Base-by-base conservation (phyloP, 2,329 filamentous ascomycete species). In the Eutypella sp. region DNA sequence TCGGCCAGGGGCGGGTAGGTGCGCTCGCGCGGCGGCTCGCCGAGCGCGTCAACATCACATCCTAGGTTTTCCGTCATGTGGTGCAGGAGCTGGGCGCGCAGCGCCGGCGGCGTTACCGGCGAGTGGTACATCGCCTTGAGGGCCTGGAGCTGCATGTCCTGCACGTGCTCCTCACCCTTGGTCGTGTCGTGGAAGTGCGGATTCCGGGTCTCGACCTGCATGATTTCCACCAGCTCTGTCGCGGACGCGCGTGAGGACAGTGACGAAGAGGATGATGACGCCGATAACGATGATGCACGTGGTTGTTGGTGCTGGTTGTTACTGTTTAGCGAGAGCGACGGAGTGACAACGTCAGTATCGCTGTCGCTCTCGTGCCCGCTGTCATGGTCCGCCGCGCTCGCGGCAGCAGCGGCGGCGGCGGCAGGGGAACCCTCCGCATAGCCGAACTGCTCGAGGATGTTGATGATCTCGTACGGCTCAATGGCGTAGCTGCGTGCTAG, bases 391-490 rank as follows among this genome's bases (percentile, higher is more conserved):
- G 13, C n/a, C n/a, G n/a, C n/a, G n/a, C n/a, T n/a, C n/a, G n/a
- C n/a, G n/a, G n/a, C n/a, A n/a, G n/a, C n/a, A n/a, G n/a, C n/a
- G n/a, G n/a, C n/a, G n/a, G n/a, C 13, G 13, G 18, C 36, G 20
- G 36, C 13, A 13, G 10, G 13, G 10, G 29, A 16, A n/a, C 19
- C 36, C n/a, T 41, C 31, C 20, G 44, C 43, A n/a, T n/a, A n/a
- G n/a, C 48, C 44, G 33, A 54, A 52, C 13, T 44, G 49, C 39
- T 59, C 52, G 4, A 65, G 47, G 8, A 65, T 47, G 44, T 64
- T 57, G 25, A 64, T 43, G 25, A 57, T 59, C 42, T 66, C 60
- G 38, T 60, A 66, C 3, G 63, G 62, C 53, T 66, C 63, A 40
- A 66, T 60, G 36, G 62, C 62, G 27, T 64, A 66, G 10, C 63